These are phyloP conservation scores for Karstenula rhodostoma DNA, from an alignment of 2,329 filamentous ascomycete genomes.

Conservation along the genomic window DNA sequence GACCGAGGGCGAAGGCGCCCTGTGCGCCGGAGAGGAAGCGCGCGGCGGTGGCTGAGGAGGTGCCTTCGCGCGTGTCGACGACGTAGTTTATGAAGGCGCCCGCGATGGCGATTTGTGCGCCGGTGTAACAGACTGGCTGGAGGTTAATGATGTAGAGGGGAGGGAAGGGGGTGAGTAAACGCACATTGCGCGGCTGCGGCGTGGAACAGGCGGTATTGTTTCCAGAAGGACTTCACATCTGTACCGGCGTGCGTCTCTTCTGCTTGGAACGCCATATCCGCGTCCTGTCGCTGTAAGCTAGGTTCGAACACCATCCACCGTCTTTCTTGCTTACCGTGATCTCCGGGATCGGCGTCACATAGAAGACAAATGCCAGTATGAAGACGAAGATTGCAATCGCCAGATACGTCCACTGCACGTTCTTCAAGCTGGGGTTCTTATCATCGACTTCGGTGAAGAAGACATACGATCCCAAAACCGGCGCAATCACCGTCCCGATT, in stretches of 20 bases:
- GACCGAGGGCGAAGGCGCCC: conserved; percentile 74
- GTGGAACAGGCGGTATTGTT: conserved; percentile 77
- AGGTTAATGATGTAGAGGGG: neutral
- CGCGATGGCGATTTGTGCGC: conserved; percentile 69
- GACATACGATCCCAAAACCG: conserved; percentile 66
- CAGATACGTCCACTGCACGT: conserved; percentile 71
- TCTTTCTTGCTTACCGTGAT: conserved; percentile 54
- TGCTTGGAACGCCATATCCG: conserved; percentile 65
- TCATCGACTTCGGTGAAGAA: conserved; percentile 66
- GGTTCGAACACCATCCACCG: neutral
- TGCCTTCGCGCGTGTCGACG: conserved; percentile 54
- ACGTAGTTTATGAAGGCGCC: conserved; percentile 56
- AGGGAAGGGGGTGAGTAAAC: neutral
- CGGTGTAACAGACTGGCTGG: conserved; percentile 71
- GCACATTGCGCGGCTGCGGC: conserved; percentile 73
- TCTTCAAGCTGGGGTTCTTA: conserved; percentile 60
- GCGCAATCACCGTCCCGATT: conserved; percentile 65
- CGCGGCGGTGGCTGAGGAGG: conserved; percentile 63
- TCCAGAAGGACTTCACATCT: conserved; percentile 60
- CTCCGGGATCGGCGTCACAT: conserved; percentile 62
- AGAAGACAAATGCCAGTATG: conserved; percentile 65
- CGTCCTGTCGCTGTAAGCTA: conserved; percentile 24
- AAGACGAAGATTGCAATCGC: conserved; percentile 69
- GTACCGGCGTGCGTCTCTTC: conserved; percentile 44
- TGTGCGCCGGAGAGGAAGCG: conserved; percentile 79